Percentiles rank a stretch among this genome's conserved stretches.
Conservation (phyloP, 2,329 filamentous ascomycete species). For the Phyllosticta paracitricarpa region DNA sequence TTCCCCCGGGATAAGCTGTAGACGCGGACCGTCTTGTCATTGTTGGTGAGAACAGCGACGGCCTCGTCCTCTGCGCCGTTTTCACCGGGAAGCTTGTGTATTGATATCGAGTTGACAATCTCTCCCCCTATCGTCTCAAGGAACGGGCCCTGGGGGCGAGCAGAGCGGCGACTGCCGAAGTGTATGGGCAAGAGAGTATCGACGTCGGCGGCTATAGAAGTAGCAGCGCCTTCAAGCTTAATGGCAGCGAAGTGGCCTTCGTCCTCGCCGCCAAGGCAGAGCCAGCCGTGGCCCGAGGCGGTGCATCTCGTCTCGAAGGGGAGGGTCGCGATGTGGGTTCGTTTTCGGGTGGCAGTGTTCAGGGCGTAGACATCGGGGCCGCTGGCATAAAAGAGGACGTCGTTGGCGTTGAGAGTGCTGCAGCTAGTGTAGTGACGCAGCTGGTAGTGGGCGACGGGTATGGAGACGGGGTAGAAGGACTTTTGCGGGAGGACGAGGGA, state of each 20-base stretch:
- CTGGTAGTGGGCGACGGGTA: constrained; percentile 61
- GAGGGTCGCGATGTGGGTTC: constrained; percentile 63
- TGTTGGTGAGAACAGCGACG: constrained; percentile 75
- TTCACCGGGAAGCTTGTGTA: constrained; percentile 43
- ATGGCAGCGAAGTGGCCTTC: constrained; percentile 80
- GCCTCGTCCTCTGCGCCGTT: constrained; percentile 44
- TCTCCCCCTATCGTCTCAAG: constrained; percentile 51
- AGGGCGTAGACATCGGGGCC: constrained; percentile 50
- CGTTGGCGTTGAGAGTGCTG: constrained; percentile 46
- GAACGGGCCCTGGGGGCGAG: constrained; percentile 14
- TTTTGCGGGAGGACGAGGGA: constrained; percentile 35
- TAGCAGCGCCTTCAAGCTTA: constrained; percentile 41
- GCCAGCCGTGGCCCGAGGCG: constrained; percentile 75
- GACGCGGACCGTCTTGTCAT: constrained; percentile 81
- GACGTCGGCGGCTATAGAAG: constrained; percentile 38
- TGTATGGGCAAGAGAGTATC: constrained; percentile 49
- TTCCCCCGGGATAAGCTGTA: constrained; percentile 63
- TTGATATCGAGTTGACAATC: constrained; percentile 58
- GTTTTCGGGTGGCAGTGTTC: constrained; percentile 58
- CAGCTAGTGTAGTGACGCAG: constrained; percentile 83
- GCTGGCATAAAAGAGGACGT: constrained; percentile 77
- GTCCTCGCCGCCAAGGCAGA: constrained; percentile 78
- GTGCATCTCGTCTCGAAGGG: constrained; percentile 68
- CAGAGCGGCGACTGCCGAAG: constrained; percentile 25
- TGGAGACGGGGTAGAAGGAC: constrained; percentile 38